Conservation (phyloP, 1,284 basidiomycete species). For the Flammula alnicola region DNA sequence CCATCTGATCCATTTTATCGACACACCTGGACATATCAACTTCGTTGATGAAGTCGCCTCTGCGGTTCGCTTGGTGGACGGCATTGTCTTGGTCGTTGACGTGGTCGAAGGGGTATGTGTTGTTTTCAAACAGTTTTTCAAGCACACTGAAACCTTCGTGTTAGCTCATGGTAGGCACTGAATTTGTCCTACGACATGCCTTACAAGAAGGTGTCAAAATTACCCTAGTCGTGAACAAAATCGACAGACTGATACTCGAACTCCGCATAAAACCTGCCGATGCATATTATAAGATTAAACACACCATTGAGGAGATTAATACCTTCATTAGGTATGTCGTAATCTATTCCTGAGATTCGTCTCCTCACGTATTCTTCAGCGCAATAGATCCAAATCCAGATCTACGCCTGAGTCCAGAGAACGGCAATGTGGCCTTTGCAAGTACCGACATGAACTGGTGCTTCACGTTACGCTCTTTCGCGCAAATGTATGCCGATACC, state of each 20-base stretch:
- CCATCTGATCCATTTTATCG: slow-evolving; percentile 91
- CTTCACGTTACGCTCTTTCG: slow-evolving; percentile 94
- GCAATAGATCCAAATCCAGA: slow-evolving; percentile 88
- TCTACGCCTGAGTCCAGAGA: slow-evolving; percentile 89
- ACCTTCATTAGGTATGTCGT: slow-evolving; percentile 81
- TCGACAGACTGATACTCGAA: slow-evolving; percentile 96
- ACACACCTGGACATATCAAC: slow-evolving; percentile 98
- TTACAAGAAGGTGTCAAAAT: slow-evolving; percentile 90
- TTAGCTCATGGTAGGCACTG: slow-evolving; percentile 89
- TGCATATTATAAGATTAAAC: slow-evolving; percentile 98
- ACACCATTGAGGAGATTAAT: slow-evolving; percentile 99
- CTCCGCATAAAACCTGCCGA: slow-evolving; percentile 94
- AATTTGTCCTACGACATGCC: slow-evolving; percentile 85
- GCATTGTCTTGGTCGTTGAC: slow-evolving; percentile 93
- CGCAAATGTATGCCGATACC: slow-evolving; percentile 94
- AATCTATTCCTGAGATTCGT: slow-evolving; percentile 1
- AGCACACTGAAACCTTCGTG: slow-evolving; percentile 12
- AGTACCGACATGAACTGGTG: slow-evolving; percentile 98
- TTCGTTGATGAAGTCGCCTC: slow-evolving; percentile 97
- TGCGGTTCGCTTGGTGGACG: slow-evolving; percentile 89
- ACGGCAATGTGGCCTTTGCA: slow-evolving; percentile 97
- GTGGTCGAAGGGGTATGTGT: slow-evolving; percentile 88
- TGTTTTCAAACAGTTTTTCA: slow-evolving; percentile 2
- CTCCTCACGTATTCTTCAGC: slow-evolving; percentile 43
- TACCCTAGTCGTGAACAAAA: slow-evolving; percentile 96